Evolutionary conservation across 2,329 filamentous ascomycete species (phyloP), one percentile per base, ranked within the genome.

Genomic region (Colletotrichum chlorophyti): DNA sequence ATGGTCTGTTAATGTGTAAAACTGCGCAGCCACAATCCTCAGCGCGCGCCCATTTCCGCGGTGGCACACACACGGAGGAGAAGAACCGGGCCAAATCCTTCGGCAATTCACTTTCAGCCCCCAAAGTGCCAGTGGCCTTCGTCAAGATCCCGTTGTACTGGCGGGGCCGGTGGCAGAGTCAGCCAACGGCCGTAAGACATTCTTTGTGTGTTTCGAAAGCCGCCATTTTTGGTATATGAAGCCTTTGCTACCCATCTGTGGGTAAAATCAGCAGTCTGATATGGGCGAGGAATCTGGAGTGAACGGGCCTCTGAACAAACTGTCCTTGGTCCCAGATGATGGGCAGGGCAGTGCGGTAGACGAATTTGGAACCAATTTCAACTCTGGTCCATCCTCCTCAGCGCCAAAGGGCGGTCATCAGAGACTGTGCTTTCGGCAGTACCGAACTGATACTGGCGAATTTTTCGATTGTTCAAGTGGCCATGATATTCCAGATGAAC

Each of bases 261-360:
- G 37, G 47, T 37, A 59, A 40, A 59, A 59, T 55, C 37, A 59
- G 55, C 55, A 55, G 43, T 50, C 38, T 45, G 38, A 55, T 43
- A 35, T 48, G 43, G 24, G 40, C 38, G 34, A 53, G 38, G 24
- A 32, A 34, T 19, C 34, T 46, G 14, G 19, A 27, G 11, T 19
- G 43, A 27, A 40, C 23, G 26, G n/a, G n/a, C 19, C 26, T 32
- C 15, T 6, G 15, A 17, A 23, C 23, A 43, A 49, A 37, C 24
- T 23, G 12, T 35, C 29, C 23, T 23, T 24, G 32, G n/a, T 26
- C 31, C 31, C 42, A 15, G 26, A 9, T 29, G 23, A 27, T 27
- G 17, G 21, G 8, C 8, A 23, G 35, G 51, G 37, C 51, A 15
- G 21, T 29, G 26, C n/a, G n/a, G n/a, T n/a, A n/a, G n/a, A n/a